A percentile compares a stretch with the other conserved stretches of the same genome.
Evolutionary conservation across 306 rosid genomes (phyloP).

Genomic region (Pyrus betulifolia): DNA sequence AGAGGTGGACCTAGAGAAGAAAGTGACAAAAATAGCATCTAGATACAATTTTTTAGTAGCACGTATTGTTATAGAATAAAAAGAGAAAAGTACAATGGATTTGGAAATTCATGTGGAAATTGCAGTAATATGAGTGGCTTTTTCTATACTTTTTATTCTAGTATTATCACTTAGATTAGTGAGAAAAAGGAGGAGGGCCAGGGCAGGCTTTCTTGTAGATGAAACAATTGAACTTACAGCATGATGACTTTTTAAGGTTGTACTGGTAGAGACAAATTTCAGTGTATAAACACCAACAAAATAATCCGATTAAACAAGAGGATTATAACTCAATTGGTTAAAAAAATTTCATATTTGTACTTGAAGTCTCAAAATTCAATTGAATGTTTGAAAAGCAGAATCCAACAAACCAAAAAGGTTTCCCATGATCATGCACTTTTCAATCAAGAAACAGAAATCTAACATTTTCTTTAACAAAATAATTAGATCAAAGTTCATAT

Average conservation of each 20-base stretch:
- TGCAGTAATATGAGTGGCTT: conserved; percentile 46
- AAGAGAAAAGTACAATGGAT: conserved; percentile 37
- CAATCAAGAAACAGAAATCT: conserved; percentile 20
- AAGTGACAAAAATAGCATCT: conserved; percentile 37
- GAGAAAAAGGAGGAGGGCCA: conserved; percentile 4
- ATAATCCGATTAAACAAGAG: no score
- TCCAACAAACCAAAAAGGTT: background rate
- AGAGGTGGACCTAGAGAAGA: conserved; percentile 34
- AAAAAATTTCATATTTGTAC: no score
- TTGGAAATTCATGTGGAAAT: conserved; percentile 69
- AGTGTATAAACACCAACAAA: background rate
- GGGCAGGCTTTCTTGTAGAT: conserved; percentile 44
- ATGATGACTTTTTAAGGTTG: conserved; percentile 22
- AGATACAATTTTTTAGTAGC: conserved; percentile 16
- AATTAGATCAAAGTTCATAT: conserved; percentile 7
- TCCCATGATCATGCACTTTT: conserved; percentile 45
- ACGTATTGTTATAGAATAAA: conserved; percentile 9
- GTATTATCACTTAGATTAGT: conserved; percentile 32
- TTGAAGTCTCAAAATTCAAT: background rate
- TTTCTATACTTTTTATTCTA: conserved; percentile 32
- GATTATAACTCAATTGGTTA: no score
- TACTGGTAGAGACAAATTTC: conserved; percentile 5
- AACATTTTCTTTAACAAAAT: conserved; percentile 8
- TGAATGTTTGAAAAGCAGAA: conserved; percentile 4
- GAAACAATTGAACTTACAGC: conserved; percentile 46